phyloP scores from a whole-genome alignment of 495 filamentous ascomycete genomes.

The Xylaria sp. region DNA sequence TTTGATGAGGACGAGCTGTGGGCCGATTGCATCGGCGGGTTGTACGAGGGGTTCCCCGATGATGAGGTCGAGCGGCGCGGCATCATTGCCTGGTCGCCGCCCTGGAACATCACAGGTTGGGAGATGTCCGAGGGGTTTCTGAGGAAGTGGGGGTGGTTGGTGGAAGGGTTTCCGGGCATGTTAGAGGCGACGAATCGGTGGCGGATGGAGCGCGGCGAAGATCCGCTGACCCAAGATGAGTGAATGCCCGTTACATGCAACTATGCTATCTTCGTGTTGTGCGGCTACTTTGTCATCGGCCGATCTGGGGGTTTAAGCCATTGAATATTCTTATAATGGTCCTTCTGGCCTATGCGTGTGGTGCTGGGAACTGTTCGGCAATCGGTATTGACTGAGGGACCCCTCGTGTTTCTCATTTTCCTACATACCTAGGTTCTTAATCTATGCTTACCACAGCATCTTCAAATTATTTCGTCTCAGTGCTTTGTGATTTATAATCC shows the following conservation, averaged over 20 bases:
- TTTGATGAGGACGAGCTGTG: constrained; percentile 54
- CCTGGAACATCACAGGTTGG: constrained; percentile 52
- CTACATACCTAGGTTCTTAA: too few species aligned
- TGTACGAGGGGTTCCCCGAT: constrained; percentile 51
- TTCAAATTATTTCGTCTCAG: too few species aligned
- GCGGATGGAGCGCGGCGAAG: constrained; percentile 49
- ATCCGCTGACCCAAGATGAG: constrained; percentile 38
- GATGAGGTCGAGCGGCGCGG: constrained; percentile 46
- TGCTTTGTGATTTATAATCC: too few species aligned
- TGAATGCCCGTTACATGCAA: background rate
- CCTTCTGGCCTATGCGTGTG: too few species aligned
- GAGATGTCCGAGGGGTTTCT: constrained; percentile 56
- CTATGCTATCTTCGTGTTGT: background rate
- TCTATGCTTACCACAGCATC: too few species aligned
- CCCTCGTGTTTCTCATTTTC: too few species aligned
- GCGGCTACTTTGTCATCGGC: background rate
- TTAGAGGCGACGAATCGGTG: constrained; percentile 54
- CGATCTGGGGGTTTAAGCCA: background rate
- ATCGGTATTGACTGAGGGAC: too few species aligned
- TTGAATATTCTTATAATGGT: too few species aligned
- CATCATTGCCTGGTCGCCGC: constrained; percentile 49
- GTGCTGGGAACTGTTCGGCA: too few species aligned
- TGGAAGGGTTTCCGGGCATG: constrained; percentile 42
- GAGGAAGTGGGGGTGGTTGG: constrained; percentile 53
- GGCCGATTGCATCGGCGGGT: constrained; percentile 47